A percentile compares a stretch with the other conserved stretches of the same genome.
These are phyloP conservation scores for Trypanosoma lewisi DNA, from an alignment of 208 protist genomes.

Conservation along the genomic window DNA sequence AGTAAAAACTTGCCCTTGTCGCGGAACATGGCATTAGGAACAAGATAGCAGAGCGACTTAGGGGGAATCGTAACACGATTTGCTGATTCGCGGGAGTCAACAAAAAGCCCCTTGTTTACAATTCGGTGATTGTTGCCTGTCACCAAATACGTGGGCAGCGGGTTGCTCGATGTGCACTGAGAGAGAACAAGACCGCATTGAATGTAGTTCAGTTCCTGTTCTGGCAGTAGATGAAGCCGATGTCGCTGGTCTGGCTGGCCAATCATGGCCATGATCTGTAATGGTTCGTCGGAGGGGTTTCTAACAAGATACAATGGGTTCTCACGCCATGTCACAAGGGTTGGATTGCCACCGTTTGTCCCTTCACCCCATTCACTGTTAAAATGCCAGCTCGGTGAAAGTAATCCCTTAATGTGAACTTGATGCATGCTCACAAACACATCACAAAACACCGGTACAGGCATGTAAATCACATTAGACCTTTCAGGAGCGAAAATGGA, in stretches of 20 bases:
- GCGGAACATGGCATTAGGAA: slow-evolving; percentile 62
- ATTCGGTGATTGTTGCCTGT: slow-evolving; percentile 81
- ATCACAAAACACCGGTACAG: slow-evolving; percentile 48
- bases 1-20: slow-evolving; percentile 83
- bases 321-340: slow-evolving; percentile 54
- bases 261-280: slow-evolving; percentile 74
- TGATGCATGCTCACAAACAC: slow-evolving; percentile 47
- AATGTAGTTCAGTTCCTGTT: slow-evolving; percentile 70
- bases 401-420: slow-evolving; percentile 32
- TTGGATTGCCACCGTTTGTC: slow-evolving; percentile 49
- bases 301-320: slow-evolving; percentile 52
- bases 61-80: slow-evolving; percentile 65
- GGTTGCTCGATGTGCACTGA: slow-evolving; percentile 33
- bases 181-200: slow-evolving; percentile 59
- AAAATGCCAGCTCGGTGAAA: slow-evolving; percentile 30
- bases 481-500: slow-evolving; percentile 28
- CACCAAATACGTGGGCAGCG: slow-evolving; percentile 70
- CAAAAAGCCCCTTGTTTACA: slow-evolving; percentile 58
- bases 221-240: slow-evolving; percentile 55
- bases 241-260: slow-evolving; percentile 78
- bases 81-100: slow-evolving; percentile 62
- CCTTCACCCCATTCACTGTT: slow-evolving; percentile 51
- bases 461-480: slow-evolving; percentile 61
- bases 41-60: slow-evolving; percentile 73
- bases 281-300: slow-evolving; percentile 46